Base-by-base conservation (phyloP, 306 rosid species). In the Herpetospermum pedunculosum region DNA sequence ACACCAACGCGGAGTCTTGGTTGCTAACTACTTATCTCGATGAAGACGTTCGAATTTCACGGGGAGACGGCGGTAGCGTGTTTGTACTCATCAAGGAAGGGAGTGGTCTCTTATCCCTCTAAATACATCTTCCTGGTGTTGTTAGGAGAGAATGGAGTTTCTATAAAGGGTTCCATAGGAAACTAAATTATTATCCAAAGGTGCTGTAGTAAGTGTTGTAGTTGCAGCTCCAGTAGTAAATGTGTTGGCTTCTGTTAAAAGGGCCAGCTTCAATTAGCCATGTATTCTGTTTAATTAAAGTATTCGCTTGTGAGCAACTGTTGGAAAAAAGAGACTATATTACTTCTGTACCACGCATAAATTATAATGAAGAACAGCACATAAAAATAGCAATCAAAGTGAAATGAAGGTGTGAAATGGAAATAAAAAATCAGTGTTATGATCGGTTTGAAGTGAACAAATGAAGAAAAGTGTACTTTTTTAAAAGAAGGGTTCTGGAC, bases 1-100 rank as follows among this genome's bases (percentile, higher is more conserved):
- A 76, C 80, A 80, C 37, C 72, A 78, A 76, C 15, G 92, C 95
- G 23, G 80, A 94, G 26, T 94, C 99, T 0, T 94, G 96, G 99
- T 44, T 91, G 53, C 86, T 94, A 32, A 91, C 97, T 38, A 91
- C 96, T 13, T 89, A 89, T 78, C 97, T 94, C 3, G 99, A 94
- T 0, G 85, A 79, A n/a, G 97, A 91, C 58, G 84, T 94, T 30
- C 81, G 97, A 49, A 89, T 94, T 81, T 83, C 90, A 1, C 81
- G 92, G 83, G 91, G 89, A 37, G 97, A 88, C 50, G 92, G 71
- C 9, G 97, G 97, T 67, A 85, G 89, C 23, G 92, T 94, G 37
- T 91, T 85, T 28, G 99, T 88, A 72, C 92, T 91, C 44, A 77
- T 94, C 81, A 94, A 94, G 83, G 97, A 89, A 77, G 96, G 96